These are phyloP conservation scores for Microascus cirrosus DNA, from an alignment of 2,329 filamentous ascomycete genomes.

Conservation along the genomic window DNA sequence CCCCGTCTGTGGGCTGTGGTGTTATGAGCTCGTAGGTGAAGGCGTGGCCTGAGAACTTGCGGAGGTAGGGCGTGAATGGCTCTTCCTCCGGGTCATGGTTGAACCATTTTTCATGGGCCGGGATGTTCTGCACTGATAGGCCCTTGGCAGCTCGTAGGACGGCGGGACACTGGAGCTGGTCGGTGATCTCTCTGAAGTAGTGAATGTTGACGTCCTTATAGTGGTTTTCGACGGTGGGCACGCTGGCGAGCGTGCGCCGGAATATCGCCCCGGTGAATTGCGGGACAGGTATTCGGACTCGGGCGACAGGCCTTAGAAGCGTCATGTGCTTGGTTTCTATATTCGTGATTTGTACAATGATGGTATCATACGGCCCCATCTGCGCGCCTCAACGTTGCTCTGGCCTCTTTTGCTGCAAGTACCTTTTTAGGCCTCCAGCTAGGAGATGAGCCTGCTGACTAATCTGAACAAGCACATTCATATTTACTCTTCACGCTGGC, in stretches of 20 bases:
- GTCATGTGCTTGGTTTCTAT: not conserved
- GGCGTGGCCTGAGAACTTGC: constrained; percentile 15
- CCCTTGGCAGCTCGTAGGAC: not conserved
- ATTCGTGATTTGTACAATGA: not conserved
- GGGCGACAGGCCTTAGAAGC: not conserved
- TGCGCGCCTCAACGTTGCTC: not conserved
- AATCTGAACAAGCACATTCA: not conserved
- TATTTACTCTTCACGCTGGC: not conserved
- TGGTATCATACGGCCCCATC: not conserved
- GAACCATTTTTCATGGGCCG: constrained; percentile 53
- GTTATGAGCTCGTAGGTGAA: constrained; percentile 28
- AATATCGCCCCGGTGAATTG: not conserved
- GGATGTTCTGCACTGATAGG: constrained; percentile 19
- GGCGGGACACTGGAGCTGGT: constrained; percentile 1
- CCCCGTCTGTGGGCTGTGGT: constrained; percentile 9
- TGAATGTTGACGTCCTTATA: not conserved
- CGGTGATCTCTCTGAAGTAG: not conserved
- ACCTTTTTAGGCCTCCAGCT: too few species aligned
- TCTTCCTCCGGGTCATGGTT: not conserved
- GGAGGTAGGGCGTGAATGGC: constrained; percentile 16
- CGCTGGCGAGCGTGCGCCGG: not conserved
- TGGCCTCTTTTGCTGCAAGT: too few species aligned
- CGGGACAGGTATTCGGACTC: not conserved
- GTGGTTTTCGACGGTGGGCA: not conserved
- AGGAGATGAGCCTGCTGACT: not conserved